These are phyloP conservation scores for Neocallimastix lanati DNA, from an alignment of 192 early-diverging fungal genomes.

Conservation along the genomic window DNA sequence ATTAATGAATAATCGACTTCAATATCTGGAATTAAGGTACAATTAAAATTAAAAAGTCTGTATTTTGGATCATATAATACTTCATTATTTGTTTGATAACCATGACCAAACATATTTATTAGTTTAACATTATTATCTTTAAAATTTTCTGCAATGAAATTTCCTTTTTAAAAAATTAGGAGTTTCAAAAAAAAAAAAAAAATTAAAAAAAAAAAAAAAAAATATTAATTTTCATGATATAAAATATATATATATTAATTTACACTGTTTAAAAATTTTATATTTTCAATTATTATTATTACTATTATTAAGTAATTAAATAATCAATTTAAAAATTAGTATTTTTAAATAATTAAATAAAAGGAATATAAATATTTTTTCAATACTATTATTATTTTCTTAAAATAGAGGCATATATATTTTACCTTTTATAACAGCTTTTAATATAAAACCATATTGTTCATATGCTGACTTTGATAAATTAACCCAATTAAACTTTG, in stretches of 20 bases:
- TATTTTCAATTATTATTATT: too few species aligned
- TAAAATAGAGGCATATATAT: too few species aligned
- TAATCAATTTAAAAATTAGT: too few species aligned
- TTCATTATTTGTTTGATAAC: not conserved
- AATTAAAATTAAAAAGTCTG: not conserved
- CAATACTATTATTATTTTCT: too few species aligned
- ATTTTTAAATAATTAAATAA: too few species aligned
- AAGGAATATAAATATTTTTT: too few species aligned
- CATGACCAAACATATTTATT: not conserved
- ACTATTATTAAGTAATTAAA: too few species aligned
- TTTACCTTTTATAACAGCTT: not conserved
- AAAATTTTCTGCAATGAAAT: not conserved
- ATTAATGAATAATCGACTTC: not conserved
- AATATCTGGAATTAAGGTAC: not conserved
- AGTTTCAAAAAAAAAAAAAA: too few species aligned
- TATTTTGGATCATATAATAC: not conserved
- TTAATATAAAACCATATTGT: not conserved
- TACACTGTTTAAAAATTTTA: too few species aligned
- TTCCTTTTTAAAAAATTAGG: not conserved
- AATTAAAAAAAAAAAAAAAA: too few species aligned
- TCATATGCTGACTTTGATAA: not conserved
- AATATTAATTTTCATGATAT: too few species aligned
- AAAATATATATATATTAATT: too few species aligned
- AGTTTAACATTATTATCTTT: not conserved
- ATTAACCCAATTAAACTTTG: not conserved